Evolutionary conservation across 306 rosid genomes (phyloP).

Genomic region (Elaeagnus macrophylla): DNA sequence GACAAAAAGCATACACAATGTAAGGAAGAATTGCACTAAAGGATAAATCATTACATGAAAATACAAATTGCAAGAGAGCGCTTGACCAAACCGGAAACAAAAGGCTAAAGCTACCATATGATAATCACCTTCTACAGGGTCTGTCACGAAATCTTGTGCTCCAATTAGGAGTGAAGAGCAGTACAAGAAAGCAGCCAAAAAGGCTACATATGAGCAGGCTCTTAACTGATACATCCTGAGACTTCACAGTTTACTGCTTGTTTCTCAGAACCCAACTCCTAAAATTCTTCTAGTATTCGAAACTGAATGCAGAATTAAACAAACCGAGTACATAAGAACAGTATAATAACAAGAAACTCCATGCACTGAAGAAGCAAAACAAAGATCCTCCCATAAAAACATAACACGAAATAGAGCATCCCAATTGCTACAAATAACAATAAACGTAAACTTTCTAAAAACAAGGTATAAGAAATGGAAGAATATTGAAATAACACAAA

Average conservation of each 20-base stretch:
- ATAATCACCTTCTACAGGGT: constrained; percentile 51
- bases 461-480: constrained; percentile 1
- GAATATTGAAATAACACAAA: background rate
- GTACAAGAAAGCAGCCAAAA: constrained; percentile 35
- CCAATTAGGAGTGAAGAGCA: constrained; percentile 33
- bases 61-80: too few relatives aligned
- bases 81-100: background rate
- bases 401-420: background rate
- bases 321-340: too few relatives aligned
- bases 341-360: too few relatives aligned
- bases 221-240: constrained; percentile 45
- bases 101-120: background rate
- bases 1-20: too few relatives aligned
- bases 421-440: background rate
- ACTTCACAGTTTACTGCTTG: constrained; percentile 15
- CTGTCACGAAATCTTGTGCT: constrained; percentile 30
- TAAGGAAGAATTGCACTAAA: too few relatives aligned
- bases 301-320: background rate
- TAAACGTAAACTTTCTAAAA: constrained; percentile 15
- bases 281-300: constrained; percentile 1
- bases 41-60: too few relatives aligned
- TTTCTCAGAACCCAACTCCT: constrained; percentile 16
- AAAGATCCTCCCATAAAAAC: background rate
- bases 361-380: background rate
- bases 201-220: constrained; percentile 28